Base-by-base conservation (phyloP, 2,329 filamentous ascomycete species). In the Neopestalotiopsis sp. region DNA sequence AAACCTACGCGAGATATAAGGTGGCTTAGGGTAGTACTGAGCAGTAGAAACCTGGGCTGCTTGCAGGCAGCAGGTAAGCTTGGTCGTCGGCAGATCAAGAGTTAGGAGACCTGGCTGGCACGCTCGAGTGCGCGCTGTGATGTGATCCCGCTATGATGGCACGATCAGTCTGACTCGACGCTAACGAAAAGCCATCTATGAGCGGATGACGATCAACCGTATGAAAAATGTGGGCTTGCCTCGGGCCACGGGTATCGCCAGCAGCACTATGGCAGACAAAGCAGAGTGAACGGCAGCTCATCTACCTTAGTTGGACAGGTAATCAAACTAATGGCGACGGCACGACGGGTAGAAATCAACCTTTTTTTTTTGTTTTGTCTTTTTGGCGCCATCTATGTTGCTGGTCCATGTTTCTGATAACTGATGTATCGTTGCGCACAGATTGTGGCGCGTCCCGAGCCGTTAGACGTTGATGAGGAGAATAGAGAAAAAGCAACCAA, bases 361-460 rank as follows among this genome's bases (percentile, higher is more conserved):
- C 20, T 52, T 52, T 17, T 52, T 52, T 52, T 52, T 52, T 52
- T 20, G n/a, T 17, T 52, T 52, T 24, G 14, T n/a, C n/a, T 52
- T 52, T 52, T 20, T 52, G 45, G 45, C 45, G 45, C 20, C n/a
- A 52, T 52, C 20, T 49, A n/a, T 9, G 14, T 52, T 52, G 45
- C 24, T 28, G 24, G 24, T 28, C 24, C 24, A 52, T 52, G 45
- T 52, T 52, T 52, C 14, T n/a, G 45, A 52, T 52, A 52, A n/a
- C 17, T 52, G 45, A 52, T 52, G 17, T 20, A 52, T 52, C 17
- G 4, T 52, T 52, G 45, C 45, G 45, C 45, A 52, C 45, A 52
- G 45, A 52, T 52, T 52, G 45, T 52, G 45, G 45, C 45, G 45
- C 45, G 45, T 52, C 45, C 45, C 45, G 45, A 52, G 45, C 45